phyloP scores from a whole-genome alignment of 805 yeast genomes.

The Hanseniaspora singularis region DNA sequence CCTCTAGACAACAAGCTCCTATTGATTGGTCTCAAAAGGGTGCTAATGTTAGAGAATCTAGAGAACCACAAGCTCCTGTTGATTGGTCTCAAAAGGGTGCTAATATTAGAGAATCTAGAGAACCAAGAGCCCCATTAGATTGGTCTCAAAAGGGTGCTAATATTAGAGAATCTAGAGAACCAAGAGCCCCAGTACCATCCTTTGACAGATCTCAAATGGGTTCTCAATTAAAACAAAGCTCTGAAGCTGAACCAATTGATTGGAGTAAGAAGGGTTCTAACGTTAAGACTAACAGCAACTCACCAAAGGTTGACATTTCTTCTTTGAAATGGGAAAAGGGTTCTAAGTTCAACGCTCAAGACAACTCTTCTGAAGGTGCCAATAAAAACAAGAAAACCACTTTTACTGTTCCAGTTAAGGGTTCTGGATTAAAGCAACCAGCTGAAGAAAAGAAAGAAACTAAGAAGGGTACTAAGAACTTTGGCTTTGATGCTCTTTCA shows the following conservation, averaged over 20 bases:
- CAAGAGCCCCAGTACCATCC: neutral
- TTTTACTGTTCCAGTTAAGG: neutral
- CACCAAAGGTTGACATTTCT: constrained; percentile 1
- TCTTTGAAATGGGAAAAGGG: constrained; percentile 9
- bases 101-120: neutral
- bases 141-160: neutral
- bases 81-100: constrained; percentile 8
- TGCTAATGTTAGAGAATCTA: constrained; percentile 4
- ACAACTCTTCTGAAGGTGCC: neutral
- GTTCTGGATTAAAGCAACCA: constrained; percentile 1
- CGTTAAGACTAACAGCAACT: neutral
- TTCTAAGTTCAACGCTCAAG: neutral
- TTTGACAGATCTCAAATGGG: constrained; percentile 6
- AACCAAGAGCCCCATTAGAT: neutral
- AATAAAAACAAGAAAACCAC: neutral
- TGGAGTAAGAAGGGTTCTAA: constrained; percentile 11
- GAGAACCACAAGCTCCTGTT: neutral
- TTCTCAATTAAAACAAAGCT: neutral
- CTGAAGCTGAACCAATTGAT: constrained; percentile 1
- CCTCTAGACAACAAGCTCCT: neutral
- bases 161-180: neutral
- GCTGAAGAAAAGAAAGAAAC: too few species aligned
- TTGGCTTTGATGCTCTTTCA: constrained; percentile 11
- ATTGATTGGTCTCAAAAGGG: constrained; percentile 13
- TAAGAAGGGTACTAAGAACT: too few species aligned